These are phyloP conservation scores for Diaporthe citri DNA, from an alignment of 2,329 filamentous ascomycete species.

Conservation along the genomic window DNA sequence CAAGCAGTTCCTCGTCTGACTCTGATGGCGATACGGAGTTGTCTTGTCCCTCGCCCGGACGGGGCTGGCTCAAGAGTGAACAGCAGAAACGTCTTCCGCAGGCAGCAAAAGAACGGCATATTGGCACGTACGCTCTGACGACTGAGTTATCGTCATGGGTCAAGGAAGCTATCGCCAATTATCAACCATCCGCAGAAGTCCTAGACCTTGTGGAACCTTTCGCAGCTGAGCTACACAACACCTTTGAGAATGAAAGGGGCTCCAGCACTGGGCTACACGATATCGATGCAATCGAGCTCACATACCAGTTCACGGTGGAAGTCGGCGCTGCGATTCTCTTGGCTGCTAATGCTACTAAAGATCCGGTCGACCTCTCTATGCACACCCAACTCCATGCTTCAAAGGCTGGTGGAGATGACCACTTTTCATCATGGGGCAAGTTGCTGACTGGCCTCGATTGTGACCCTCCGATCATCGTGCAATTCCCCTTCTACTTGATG, in stretches of 20 bases:
- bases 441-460: neutral
- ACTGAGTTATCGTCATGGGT: neutral
- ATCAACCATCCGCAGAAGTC: conserved; percentile 1
- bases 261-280: conserved; percentile 15
- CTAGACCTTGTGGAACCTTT: conserved; percentile 14
- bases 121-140: conserved; percentile 15
- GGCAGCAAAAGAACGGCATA: conserved; percentile 9
- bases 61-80: neutral
- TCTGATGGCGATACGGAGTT: neutral
- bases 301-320: conserved; percentile 14
- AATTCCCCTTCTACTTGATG: neutral
- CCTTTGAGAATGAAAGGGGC: conserved; percentile 3
- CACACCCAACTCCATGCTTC: conserved; percentile 5
- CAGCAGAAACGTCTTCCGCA: neutral
- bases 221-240: neutral
- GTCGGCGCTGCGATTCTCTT: conserved; percentile 22
- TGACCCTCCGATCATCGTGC: neutral
- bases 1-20: neutral
- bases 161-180: neutral
- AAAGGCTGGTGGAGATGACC: neutral
- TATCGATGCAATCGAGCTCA: conserved; percentile 25
- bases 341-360: neutral
- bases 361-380: neutral
- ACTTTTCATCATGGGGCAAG: neutral
- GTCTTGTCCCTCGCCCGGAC: neutral